Evolutionary conservation across 345 rosid genomes (phyloP).

Genomic region (Triadica sebifera): DNA sequence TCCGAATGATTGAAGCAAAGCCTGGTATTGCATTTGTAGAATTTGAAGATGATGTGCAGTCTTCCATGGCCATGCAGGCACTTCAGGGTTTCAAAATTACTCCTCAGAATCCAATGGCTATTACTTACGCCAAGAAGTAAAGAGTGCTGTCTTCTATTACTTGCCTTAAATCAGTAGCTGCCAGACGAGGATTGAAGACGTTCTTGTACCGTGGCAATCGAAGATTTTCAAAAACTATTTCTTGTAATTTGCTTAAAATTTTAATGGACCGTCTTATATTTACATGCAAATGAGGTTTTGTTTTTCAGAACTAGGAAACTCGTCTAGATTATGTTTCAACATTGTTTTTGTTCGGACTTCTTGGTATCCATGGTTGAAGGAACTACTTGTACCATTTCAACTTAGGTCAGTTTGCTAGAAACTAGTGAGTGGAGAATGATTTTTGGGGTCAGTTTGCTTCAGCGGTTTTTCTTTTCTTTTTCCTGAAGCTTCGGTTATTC

Average conservation of each 20-base stretch:
- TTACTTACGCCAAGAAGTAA: slow-evolving; percentile 90
- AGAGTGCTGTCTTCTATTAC: too few species aligned
- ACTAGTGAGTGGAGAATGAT: too few species aligned
- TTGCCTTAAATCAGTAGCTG: too few species aligned
- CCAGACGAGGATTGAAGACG: slow-evolving; percentile 9
- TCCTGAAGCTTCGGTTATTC: too few species aligned
- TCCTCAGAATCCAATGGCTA: slow-evolving; percentile 79
- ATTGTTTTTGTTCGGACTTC: too few species aligned
- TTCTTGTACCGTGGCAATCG: neutral
- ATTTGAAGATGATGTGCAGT: slow-evolving; percentile 78
- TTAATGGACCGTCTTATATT: neutral
- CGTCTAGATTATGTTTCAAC: too few species aligned
- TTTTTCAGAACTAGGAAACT: neutral
- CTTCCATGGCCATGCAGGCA: slow-evolving; percentile 80
- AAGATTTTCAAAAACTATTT: slow-evolving; percentile 4
- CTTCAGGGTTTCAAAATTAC: slow-evolving; percentile 90
- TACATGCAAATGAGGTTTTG: neutral
- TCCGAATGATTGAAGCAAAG: slow-evolving; percentile 83
- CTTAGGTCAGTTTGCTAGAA: too few species aligned
- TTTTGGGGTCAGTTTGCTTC: too few species aligned
- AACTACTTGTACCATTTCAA: too few species aligned
- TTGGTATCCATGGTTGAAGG: too few species aligned
- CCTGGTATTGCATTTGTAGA: slow-evolving; percentile 97
- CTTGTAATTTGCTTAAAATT: neutral
- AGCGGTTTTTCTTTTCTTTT: too few species aligned